Conservation (phyloP, 2,329 filamentous ascomycete genomes). For the Ceratocystis smalleyi region DNA sequence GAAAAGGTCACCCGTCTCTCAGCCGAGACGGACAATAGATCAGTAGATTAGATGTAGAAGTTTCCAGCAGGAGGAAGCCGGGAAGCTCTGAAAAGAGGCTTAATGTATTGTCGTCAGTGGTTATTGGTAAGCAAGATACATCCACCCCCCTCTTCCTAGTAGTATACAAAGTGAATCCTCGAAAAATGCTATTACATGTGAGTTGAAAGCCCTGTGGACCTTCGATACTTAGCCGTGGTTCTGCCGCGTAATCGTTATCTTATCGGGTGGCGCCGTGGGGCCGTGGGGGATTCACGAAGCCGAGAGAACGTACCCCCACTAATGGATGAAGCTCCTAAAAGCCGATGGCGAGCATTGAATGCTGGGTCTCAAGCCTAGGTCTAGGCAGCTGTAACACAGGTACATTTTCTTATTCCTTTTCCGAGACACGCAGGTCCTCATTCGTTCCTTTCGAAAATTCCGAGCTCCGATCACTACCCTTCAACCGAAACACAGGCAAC, state of each 20-base stretch:
- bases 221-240: not conserved
- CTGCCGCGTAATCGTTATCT: slow-evolving; percentile 4
- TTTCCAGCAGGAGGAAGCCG: not conserved
- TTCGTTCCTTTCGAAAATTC: not conserved
- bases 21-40: not conserved
- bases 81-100: not conserved
- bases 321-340: not conserved
- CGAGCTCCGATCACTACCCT: no score
- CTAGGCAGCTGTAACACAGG: not conserved
- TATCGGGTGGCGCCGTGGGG: not conserved
- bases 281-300: not conserved
- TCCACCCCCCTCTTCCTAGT: not conserved
- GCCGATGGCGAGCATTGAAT: not conserved
- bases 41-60: not conserved
- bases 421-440: no score
- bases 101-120: not conserved
- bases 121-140: not conserved
- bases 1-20: not conserved
- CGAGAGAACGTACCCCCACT: not conserved
- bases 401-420: not conserved
- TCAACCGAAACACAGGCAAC: no score
- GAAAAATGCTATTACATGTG: not conserved
- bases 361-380: not conserved
- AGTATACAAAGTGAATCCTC: not conserved
- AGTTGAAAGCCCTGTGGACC: no score